Evolutionary conservation across 306 rosid species (phyloP).

Genomic region (Chamaecrista fasciculata): DNA sequence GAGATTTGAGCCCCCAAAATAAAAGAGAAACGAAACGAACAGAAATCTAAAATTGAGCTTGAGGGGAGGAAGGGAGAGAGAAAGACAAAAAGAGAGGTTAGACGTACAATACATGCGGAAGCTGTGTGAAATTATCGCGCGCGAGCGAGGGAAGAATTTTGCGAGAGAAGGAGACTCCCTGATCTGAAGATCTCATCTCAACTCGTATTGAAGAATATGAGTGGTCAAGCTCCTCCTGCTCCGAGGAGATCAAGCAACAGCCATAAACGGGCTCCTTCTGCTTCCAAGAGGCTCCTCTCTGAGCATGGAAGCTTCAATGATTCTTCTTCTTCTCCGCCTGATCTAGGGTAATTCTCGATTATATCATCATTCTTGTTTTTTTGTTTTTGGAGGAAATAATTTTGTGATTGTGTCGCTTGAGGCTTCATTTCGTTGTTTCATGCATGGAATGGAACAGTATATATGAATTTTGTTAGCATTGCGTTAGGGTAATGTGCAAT

Average conservation of each 20-base stretch:
- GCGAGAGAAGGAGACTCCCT: not conserved
- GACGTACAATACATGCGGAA: not conserved
- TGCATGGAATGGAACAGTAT: not conserved
- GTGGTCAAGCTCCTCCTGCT: slow-evolving; percentile 43
- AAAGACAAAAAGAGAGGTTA: slow-evolving; percentile 1
- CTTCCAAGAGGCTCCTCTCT: slow-evolving; percentile 8
- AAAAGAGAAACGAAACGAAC: not conserved
- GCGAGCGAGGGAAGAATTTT: no score
- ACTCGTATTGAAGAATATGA: slow-evolving; percentile 59
- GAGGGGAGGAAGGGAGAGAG: not conserved
- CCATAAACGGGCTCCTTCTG: slow-evolving; percentile 50
- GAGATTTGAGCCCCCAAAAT: no score
- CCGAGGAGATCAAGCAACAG: slow-evolving; percentile 46
- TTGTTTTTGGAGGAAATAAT: not conserved
- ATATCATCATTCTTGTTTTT: not conserved
- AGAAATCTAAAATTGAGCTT: not conserved
- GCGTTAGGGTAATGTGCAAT: not conserved
- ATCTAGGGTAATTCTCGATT: slow-evolving; percentile 37
- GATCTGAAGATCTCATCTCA: no score
- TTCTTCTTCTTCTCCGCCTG: slow-evolving; percentile 61
- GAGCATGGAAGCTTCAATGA: slow-evolving; percentile 53
- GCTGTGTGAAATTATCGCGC: not conserved
- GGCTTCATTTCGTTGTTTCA: not conserved
- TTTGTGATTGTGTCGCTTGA: not conserved
- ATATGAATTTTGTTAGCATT: not conserved